These are phyloP conservation scores for Cystobasidium onofrii DNA, from an alignment of 768 basidiomycete species.

Conservation along the genomic window DNA sequence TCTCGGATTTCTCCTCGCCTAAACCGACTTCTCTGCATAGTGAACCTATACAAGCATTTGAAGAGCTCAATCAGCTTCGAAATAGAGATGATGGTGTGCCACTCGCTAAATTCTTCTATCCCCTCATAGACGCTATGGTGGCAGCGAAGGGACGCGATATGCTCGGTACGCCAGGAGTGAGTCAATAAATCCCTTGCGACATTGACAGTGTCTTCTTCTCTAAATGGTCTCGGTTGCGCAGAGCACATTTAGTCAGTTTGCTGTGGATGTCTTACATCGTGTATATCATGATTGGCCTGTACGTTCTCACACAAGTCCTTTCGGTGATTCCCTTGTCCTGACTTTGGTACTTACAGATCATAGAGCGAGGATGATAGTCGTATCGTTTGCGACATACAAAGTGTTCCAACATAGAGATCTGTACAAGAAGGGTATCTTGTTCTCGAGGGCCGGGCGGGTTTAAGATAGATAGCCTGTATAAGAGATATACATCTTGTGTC, in stretches of 20 bases:
- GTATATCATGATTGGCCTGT: constrained; percentile 48
- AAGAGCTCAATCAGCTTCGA: constrained; percentile 43
- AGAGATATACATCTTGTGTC: too few species aligned
- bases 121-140: constrained; percentile 66
- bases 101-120: constrained; percentile 52
- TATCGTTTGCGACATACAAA: too few species aligned
- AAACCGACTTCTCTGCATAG: constrained; percentile 17
- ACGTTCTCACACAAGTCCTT: neutral
- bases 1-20: constrained; percentile 51
- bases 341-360: neutral
- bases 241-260: constrained; percentile 68
- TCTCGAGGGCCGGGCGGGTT: too few species aligned
- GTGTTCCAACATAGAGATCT: too few species aligned
- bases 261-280: constrained; percentile 62
- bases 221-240: constrained; percentile 41
- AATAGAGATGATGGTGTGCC: constrained; percentile 53
- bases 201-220: neutral
- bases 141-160: constrained; percentile 55
- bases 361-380: neutral
- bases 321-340: neutral
- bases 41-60: neutral
- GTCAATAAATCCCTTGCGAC: neutral
- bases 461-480: too few species aligned
- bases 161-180: constrained; percentile 55
- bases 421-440: too few species aligned